Evolutionary conservation across 495 filamentous ascomycete genomes (phyloP).

Genomic region (Penicillium paradoxum): DNA sequence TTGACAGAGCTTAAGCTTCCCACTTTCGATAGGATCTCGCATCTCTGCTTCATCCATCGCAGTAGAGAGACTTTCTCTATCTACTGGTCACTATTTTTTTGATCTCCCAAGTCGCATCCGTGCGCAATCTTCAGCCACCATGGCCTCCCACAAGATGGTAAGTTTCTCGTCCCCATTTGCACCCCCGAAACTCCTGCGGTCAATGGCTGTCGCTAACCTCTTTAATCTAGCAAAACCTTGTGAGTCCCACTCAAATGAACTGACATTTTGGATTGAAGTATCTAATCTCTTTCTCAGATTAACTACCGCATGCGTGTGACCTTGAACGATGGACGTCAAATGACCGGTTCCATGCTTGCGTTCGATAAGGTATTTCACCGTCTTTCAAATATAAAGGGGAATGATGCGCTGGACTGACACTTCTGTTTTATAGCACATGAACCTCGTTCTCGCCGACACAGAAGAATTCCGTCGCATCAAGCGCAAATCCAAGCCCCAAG

Average conservation of each 20-base stretch:
- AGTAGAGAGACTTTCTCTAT: constrained; percentile 23
- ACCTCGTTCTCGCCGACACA: constrained; percentile 96
- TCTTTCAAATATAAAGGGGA: not conserved
- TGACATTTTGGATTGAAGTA: not conserved
- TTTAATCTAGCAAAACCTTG: constrained; percentile 79
- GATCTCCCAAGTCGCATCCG: constrained; percentile 61
- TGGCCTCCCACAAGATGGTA: constrained; percentile 96
- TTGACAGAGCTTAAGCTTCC: constrained; percentile 22
- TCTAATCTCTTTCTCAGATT: constrained; percentile 60
- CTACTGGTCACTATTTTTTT: constrained; percentile 46
- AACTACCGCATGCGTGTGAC: constrained; percentile 99
- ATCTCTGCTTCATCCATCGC: constrained; percentile 12
- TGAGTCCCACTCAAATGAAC: constrained; percentile 49
- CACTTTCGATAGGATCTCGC: constrained; percentile 14
- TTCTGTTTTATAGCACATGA: constrained; percentile 73
- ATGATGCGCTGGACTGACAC: constrained; percentile 18
- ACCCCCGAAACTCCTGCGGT: constrained; percentile 42
- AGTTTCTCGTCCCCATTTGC: constrained; percentile 41
- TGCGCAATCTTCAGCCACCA: constrained; percentile 55
- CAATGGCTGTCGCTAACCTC: constrained; percentile 67
- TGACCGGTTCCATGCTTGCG: constrained; percentile 94
- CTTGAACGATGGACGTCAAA: constrained; percentile 90
- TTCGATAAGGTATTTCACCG: constrained; percentile 78
- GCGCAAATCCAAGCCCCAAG: constrained; percentile 73
- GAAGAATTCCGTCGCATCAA: constrained; percentile 97